Evolutionary conservation across 1,284 basidiomycete species (phyloP).

Genomic region (Gomphus bonarii): DNA sequence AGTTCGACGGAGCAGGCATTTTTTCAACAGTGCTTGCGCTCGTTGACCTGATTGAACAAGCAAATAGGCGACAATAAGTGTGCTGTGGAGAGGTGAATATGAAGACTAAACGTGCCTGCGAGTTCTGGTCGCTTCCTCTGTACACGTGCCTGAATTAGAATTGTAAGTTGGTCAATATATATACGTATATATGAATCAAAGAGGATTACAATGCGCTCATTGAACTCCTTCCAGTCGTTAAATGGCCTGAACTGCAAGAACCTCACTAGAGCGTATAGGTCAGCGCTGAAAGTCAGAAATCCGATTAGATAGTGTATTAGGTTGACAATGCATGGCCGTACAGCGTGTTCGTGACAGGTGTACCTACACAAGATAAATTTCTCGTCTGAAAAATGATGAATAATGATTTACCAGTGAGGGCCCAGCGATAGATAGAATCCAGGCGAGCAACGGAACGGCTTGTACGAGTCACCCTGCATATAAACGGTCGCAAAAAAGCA

Average conservation of each 20-base stretch:
- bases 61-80: not conserved
- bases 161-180: too few species aligned
- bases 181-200: too few species aligned
- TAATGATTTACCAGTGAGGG: slow-evolving; percentile 40
- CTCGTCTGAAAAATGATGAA: not conserved
- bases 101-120: slow-evolving; percentile 31
- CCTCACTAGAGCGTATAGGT: slow-evolving; percentile 57
- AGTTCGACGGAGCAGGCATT: slow-evolving; percentile 49
- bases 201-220: slow-evolving; percentile 38
- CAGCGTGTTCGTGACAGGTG: slow-evolving; percentile 61
- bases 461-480: slow-evolving; percentile 39
- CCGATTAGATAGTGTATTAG: not conserved
- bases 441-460: slow-evolving; percentile 49
- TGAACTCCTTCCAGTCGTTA: slow-evolving; percentile 58
- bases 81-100: not conserved
- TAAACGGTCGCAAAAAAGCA: not conserved
- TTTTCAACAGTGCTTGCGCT: slow-evolving; percentile 50
- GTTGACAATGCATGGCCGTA: slow-evolving; percentile 19
- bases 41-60: slow-evolving; percentile 23
- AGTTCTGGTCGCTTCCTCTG: slow-evolving; percentile 44
- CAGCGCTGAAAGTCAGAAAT: slow-evolving; percentile 31
- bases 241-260: slow-evolving; percentile 58
- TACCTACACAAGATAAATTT: slow-evolving; percentile 17
- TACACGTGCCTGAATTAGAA: slow-evolving; percentile 33
- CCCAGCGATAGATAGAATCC: slow-evolving; percentile 54